Base-by-base conservation (phyloP, 768 basidiomycete species). In the Coprinopsis sp. region DNA sequence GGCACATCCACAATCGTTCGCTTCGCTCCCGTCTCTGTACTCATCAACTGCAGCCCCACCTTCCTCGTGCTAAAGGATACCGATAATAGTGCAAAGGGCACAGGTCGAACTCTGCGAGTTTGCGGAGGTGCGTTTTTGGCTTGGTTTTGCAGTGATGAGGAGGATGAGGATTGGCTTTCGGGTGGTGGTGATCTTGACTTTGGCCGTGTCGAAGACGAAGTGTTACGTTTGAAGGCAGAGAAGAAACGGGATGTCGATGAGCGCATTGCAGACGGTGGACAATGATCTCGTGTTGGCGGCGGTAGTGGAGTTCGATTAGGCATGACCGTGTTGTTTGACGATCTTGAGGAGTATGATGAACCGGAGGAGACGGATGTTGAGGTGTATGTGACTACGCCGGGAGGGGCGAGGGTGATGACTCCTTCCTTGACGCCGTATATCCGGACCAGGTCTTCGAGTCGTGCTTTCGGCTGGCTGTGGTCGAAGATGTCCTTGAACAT, bases 401-500 rank as follows among this genome's bases (percentile, higher is more conserved):
- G 50, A 23, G 51, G 19, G 13, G 58, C 52, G 0, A 69, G 51
- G n/a, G 56, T 57, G 16, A 76, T 62, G 2, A 76, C 63, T 8
- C 72, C 73, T n/a, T 70, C 63, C 19, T 62, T 55, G 0, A 67
- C 36, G 0, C 73, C 74, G 47, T 71, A 72, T 2, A 62, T 54
- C 29, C 75, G 55, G 7, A 90, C 71, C 29, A 91, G 72, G 59
- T 91, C 89, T 62, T 91, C 89, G n/a, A 85, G 59, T 18, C 89
- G 68, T 23, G 79, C 77, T 39, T 79, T 77, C 4, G 89, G 89
- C 64, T 91, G 85, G 53, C 70, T 74, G 44, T 85, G 74, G 52
- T 86, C 84, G 59, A 91, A 91, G 21, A 91, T 65, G 55, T 91
- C 89, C 49, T 79, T 81, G 69, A 85, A 91, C 8, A 76, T 73